Evolutionary conservation across 1,284 basidiomycete genomes (phyloP).

Genomic region (Pseudozyma thailandica): DNA sequence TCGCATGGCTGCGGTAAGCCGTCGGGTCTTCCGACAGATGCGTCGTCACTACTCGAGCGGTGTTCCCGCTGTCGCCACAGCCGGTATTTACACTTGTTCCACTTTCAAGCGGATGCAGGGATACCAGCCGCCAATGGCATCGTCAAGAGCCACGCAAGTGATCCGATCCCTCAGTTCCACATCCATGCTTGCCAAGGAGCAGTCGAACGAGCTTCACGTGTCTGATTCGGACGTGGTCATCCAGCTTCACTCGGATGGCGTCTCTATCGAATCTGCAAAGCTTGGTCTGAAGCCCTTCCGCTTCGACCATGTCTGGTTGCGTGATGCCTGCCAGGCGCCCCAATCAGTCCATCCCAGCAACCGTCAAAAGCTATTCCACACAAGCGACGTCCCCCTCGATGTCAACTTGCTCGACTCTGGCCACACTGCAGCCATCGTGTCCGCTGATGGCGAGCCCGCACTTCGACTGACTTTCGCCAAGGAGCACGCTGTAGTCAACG

Average conservation of each 20-base stretch:
- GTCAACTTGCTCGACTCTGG: constrained; percentile 70
- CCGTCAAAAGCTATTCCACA: constrained; percentile 78
- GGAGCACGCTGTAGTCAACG: constrained; percentile 52
- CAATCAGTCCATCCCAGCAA: constrained; percentile 79
- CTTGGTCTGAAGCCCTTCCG: constrained; percentile 48
- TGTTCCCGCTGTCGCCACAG: constrained; percentile 24
- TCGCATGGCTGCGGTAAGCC: constrained; percentile 11
- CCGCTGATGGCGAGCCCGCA: constrained; percentile 21
- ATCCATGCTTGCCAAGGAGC: background rate
- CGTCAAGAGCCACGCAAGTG: background rate
- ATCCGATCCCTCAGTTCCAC: constrained; percentile 7
- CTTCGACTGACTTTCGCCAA: constrained; percentile 45
- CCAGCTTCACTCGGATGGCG: constrained; percentile 24
- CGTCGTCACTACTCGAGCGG: constrained; percentile 18
- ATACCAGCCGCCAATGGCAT: background rate
- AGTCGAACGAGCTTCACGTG: constrained; percentile 15
- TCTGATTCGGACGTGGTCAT: constrained; percentile 34
- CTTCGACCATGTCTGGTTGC: constrained; percentile 69
- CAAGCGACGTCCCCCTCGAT: constrained; percentile 71
- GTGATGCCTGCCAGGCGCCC: constrained; percentile 74
- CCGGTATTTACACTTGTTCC: constrained; percentile 27
- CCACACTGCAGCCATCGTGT: constrained; percentile 42
- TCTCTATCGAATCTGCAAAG: constrained; percentile 65
- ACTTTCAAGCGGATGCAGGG: background rate
- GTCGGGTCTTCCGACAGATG: constrained; percentile 13